Evolutionary conservation across 768 basidiomycete species (phyloP).

Genomic region (Psilocybe tampanensis): DNA sequence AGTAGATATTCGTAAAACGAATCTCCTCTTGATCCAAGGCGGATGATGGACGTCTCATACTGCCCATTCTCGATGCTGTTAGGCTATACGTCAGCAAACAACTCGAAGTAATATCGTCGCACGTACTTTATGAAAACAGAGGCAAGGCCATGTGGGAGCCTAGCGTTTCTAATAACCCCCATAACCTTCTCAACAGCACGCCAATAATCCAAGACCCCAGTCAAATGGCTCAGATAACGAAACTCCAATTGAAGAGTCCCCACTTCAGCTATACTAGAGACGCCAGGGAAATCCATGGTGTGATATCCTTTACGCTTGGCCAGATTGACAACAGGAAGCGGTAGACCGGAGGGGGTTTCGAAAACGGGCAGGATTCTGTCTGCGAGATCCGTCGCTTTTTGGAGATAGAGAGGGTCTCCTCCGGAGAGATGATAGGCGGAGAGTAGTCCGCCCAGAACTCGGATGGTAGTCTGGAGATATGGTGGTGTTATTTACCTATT

Average conservation of each 20-base stretch:
- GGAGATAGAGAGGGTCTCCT: slow-evolving; percentile 68
- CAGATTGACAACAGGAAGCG: slow-evolving; percentile 80
- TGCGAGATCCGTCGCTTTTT: slow-evolving; percentile 80
- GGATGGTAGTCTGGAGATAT: slow-evolving; percentile 77
- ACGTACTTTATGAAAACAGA: slow-evolving; percentile 83
- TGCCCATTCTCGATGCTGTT: slow-evolving; percentile 40
- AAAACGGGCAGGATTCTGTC: slow-evolving; percentile 86
- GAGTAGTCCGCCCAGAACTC: slow-evolving; percentile 87
- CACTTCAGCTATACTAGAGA: slow-evolving; percentile 85
- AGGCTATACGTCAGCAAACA: background rate
- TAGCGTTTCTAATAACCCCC: slow-evolving; percentile 64
- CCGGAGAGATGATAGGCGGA: slow-evolving; percentile 81
- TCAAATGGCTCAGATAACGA: slow-evolving; percentile 80
- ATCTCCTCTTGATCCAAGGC: slow-evolving; percentile 90
- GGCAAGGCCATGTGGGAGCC: slow-evolving; percentile 71
- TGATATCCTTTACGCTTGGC: slow-evolving; percentile 58
- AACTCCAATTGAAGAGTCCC: slow-evolving; percentile 90
- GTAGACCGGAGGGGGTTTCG: slow-evolving; percentile 80
- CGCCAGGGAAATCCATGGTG: slow-evolving; percentile 57
- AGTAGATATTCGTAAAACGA: slow-evolving; percentile 92
- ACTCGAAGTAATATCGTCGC: background rate
- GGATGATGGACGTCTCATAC: slow-evolving; percentile 68
- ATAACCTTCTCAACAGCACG: slow-evolving; percentile 75
- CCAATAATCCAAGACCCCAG: slow-evolving; percentile 82
- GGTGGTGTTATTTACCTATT: background rate